Evolutionary conservation across 176 grass and related monocot genomes (phyloP).

Genomic region (Bothriochloa decipiens): DNA sequence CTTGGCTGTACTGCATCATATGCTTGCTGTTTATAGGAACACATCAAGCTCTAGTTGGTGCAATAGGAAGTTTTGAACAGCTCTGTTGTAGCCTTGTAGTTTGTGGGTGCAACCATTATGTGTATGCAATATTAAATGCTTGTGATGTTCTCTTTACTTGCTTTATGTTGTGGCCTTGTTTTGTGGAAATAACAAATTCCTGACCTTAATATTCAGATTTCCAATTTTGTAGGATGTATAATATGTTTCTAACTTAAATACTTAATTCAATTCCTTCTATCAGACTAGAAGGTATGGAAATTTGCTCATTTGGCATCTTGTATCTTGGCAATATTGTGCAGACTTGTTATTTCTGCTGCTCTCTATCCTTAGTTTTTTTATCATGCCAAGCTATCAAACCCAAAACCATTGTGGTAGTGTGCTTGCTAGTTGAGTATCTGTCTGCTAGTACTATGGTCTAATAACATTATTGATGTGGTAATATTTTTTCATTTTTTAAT

Average conservation of each 20-base stretch:
- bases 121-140: background rate
- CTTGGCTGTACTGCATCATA: background rate
- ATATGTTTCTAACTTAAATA: constrained; percentile 26
- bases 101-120: constrained; percentile 25
- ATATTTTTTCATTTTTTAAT: background rate
- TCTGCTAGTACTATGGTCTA: constrained; percentile 20
- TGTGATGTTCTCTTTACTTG: constrained; percentile 5
- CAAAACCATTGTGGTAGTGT: too few relatives aligned
- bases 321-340: background rate
- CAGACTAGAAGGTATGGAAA: background rate
- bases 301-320: constrained; percentile 15
- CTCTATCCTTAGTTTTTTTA: background rate
- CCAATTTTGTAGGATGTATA: constrained; percentile 1
- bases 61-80: background rate
- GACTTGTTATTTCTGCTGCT: too few relatives aligned
- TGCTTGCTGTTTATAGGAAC: constrained; percentile 1
- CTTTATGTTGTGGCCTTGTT: constrained; percentile 20
- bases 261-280: background rate
- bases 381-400: background rate
- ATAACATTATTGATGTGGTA: too few relatives aligned
- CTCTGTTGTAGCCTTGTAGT: background rate
- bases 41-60: background rate
- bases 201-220: background rate
- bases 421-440: background rate
- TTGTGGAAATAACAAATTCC: background rate